phyloP scores from a whole-genome alignment of 495 filamentous ascomycete species.

The Bryoglossum gracile region DNA sequence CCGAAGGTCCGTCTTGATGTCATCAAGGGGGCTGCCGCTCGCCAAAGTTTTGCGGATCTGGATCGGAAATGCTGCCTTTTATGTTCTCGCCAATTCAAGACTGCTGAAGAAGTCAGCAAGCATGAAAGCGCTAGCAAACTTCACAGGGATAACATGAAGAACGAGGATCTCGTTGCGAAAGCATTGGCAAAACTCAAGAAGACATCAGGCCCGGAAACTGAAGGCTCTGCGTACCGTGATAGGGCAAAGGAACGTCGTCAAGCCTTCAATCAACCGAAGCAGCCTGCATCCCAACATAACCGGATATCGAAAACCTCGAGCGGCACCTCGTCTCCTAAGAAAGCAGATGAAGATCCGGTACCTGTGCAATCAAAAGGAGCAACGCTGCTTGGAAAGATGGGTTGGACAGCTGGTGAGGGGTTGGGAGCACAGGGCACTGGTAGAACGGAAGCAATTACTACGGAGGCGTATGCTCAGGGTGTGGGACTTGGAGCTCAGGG shows the following conservation, averaged over 20 bases:
- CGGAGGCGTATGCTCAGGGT: constrained; percentile 72
- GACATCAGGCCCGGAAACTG: constrained; percentile 30
- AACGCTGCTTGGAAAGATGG: constrained; percentile 82
- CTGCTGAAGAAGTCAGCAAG: constrained; percentile 56
- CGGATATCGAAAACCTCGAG: constrained; percentile 25
- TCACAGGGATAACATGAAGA: constrained; percentile 63
- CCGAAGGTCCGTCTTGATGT: constrained; percentile 15
- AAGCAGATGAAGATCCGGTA: constrained; percentile 17
- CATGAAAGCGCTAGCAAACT: constrained; percentile 73
- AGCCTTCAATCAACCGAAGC: constrained; percentile 61
- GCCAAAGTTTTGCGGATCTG: constrained; percentile 62
- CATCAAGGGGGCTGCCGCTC: constrained; percentile 25
- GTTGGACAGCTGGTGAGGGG: constrained; percentile 74
- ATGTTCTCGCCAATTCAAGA: constrained; percentile 68
- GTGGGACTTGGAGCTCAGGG: constrained; percentile 83
- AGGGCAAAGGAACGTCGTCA: constrained; percentile 76
- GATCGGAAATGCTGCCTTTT: constrained; percentile 69
- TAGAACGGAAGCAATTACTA: constrained; percentile 66
- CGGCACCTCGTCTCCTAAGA: constrained; percentile 4
- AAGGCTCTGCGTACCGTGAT: constrained; percentile 60
- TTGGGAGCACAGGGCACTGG: constrained; percentile 76
- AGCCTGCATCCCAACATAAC: constrained; percentile 37
- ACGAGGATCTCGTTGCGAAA: constrained; percentile 49
- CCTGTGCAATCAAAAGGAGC: constrained; percentile 70
- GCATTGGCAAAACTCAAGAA: constrained; percentile 54